Evolutionary conservation across 192 early-diverging fungal species (phyloP).

Genomic region (Thamnidium elegans): DNA sequence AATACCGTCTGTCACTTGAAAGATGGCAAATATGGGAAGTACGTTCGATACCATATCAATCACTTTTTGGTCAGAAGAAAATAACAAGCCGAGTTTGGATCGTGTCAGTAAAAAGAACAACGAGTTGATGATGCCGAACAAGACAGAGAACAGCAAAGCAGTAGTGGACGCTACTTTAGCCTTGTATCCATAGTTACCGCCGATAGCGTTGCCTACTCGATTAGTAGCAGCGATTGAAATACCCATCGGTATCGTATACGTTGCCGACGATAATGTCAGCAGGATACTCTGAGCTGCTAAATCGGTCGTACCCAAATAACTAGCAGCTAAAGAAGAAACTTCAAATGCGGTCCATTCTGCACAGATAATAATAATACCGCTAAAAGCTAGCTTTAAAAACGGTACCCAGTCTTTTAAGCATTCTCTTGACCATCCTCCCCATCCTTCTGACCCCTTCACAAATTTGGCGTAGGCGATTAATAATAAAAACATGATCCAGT

Average conservation of each 20-base stretch:
- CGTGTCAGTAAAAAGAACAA: conserved; percentile 46
- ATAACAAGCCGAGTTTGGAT: conserved; percentile 57
- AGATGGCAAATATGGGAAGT: conserved; percentile 75
- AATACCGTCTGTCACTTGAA: conserved; percentile 54
- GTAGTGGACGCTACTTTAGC: conserved; percentile 54
- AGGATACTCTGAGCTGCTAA: conserved; percentile 56
- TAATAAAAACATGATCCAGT: conserved; percentile 55
- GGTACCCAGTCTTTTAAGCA: conserved; percentile 39
- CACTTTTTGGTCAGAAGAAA: conserved; percentile 67
- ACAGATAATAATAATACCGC: conserved; percentile 70
- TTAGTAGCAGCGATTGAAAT: conserved; percentile 51
- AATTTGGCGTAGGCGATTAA: conserved; percentile 50
- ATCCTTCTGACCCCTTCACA: conserved; percentile 54
- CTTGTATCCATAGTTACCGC: conserved; percentile 41
- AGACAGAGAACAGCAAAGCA: conserved; percentile 43
- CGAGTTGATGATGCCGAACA: conserved; percentile 52
- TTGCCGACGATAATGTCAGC: conserved; percentile 46
- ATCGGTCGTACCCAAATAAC: conserved; percentile 49
- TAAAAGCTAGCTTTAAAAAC: conserved; percentile 60
- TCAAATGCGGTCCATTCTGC: conserved; percentile 72
- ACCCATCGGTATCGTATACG: conserved; percentile 51
- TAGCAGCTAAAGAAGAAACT: conserved; percentile 62
- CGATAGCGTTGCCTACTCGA: conserved; percentile 55
- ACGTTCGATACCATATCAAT: conserved; percentile 62
- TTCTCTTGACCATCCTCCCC: conserved; percentile 68